phyloP scores from a whole-genome alignment of 2,329 filamentous ascomycete genomes.

The Cryoendolithus antarcticus region DNA sequence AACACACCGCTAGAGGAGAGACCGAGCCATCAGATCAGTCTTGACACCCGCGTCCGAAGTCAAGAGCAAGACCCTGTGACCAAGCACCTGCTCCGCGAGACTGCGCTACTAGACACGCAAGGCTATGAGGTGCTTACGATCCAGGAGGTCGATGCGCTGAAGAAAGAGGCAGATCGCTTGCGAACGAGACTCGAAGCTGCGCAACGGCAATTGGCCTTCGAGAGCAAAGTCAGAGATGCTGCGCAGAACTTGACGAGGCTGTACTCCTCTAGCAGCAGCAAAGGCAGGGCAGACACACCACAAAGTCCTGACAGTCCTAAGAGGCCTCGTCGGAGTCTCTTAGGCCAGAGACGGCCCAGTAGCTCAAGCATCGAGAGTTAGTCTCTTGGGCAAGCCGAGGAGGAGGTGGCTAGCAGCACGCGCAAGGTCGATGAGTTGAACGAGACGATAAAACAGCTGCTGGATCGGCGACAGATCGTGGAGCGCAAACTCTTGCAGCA shows the following conservation, averaged over 20 bases:
- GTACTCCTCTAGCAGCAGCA: slow-evolving; percentile 46
- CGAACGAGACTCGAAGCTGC: slow-evolving; percentile 69
- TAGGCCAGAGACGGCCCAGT: slow-evolving; percentile 16
- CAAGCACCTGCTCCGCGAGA: slow-evolving; percentile 86
- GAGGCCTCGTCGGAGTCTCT: slow-evolving; percentile 40
- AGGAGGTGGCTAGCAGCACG: slow-evolving; percentile 61
- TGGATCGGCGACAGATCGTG: slow-evolving; percentile 62
- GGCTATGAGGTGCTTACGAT: slow-evolving; percentile 75
- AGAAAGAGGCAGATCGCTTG: slow-evolving; percentile 69
- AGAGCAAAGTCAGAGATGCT: slow-evolving; percentile 89
- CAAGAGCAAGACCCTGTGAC: slow-evolving; percentile 48
- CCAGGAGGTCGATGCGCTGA: slow-evolving; percentile 82
- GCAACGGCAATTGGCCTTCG: slow-evolving; percentile 70
- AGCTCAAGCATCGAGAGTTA: slow-evolving; percentile 35
- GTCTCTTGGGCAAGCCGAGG: slow-evolving; percentile 46
- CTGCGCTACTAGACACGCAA: slow-evolving; percentile 77
- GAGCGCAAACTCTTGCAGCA: slow-evolving; percentile 73
- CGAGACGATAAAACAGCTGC: slow-evolving; percentile 64
- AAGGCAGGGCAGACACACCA: slow-evolving; percentile 29
- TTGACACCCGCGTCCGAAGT: slow-evolving; percentile 19
- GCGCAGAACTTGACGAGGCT: slow-evolving; percentile 75
- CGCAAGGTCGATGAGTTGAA: slow-evolving; percentile 78
- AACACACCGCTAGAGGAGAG: slow-evolving; percentile 12
- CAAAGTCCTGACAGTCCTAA: slow-evolving; percentile 37
- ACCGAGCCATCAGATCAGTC: slow-evolving; percentile 15